These are phyloP conservation scores for Lentithecium fluviatile DNA, from an alignment of 495 filamentous ascomycete genomes.

Conservation along the genomic window DNA sequence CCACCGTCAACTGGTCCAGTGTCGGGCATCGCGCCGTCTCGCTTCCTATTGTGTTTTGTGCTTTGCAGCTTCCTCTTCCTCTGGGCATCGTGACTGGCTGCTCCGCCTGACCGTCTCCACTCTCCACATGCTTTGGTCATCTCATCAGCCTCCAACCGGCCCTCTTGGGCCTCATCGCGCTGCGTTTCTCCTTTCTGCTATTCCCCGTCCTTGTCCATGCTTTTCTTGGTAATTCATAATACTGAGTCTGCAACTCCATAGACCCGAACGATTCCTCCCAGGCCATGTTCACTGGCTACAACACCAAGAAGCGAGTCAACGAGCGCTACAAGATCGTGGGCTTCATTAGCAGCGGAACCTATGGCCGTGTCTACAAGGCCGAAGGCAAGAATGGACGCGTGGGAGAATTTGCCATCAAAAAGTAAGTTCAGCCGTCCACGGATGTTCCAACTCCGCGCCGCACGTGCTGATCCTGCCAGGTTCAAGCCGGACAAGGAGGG, in stretches of 20 bases:
- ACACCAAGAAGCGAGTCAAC: constrained; percentile 65
- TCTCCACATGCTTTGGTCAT: background rate
- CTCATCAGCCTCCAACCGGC: background rate
- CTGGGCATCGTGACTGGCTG: background rate
- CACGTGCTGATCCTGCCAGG: constrained; percentile 45
- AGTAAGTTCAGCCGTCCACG: constrained; percentile 49
- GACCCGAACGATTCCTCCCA: constrained; percentile 31
- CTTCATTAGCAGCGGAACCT: constrained; percentile 98
- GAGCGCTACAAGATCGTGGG: constrained; percentile 94
- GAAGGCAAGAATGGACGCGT: constrained; percentile 70
- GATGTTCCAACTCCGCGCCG: background rate
- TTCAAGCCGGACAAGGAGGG: constrained; percentile 99
- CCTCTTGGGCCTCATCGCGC: background rate
- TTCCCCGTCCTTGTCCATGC: background rate
- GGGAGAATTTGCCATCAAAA: constrained; percentile 93
- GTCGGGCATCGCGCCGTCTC: background rate
- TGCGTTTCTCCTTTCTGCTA: background rate
- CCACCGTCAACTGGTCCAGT: too few species aligned
- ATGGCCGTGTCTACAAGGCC: constrained; percentile 97
- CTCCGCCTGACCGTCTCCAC: constrained; percentile 5
- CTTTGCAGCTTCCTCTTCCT: background rate
- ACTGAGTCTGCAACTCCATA: constrained; percentile 12
- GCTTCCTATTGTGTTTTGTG: background rate
- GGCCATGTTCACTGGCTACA: constrained; percentile 34
- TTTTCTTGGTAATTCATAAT: background rate